These are phyloP conservation scores for Penicillium vulpinum DNA, from an alignment of 2,329 filamentous ascomycete genomes.

Conservation along the genomic window DNA sequence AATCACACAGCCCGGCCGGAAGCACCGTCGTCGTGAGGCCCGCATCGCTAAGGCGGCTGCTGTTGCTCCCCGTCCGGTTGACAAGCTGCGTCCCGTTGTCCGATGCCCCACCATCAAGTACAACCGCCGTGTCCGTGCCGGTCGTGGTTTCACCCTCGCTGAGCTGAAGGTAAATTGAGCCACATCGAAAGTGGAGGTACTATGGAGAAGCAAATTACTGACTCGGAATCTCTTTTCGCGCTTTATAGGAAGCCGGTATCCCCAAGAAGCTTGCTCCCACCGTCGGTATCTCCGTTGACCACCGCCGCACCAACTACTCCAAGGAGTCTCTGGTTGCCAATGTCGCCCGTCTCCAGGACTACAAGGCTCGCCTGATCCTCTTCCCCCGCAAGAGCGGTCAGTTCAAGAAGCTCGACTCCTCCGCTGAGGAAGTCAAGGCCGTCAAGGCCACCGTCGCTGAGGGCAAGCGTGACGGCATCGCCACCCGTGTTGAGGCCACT, in stretches of 20 bases:
- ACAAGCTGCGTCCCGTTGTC: slow-evolving; percentile 94
- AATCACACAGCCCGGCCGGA: slow-evolving; percentile 81
- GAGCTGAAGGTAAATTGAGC: slow-evolving; percentile 84
- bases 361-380: slow-evolving; percentile 93
- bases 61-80: slow-evolving; percentile 92
- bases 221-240: slow-evolving; percentile 20
- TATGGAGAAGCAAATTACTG: slow-evolving; percentile 1
- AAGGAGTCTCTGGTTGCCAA: slow-evolving; percentile 94
- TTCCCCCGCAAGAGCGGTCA: slow-evolving; percentile 95
- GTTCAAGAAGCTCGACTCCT: slow-evolving; percentile 87
- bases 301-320: slow-evolving; percentile 94
- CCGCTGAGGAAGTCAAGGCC: slow-evolving; percentile 77
- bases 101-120: slow-evolving; percentile 98
- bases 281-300: slow-evolving; percentile 95
- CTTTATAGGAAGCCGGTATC: slow-evolving; percentile 81
- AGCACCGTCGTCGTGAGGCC: slow-evolving; percentile 86
- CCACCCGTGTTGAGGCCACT: slow-evolving; percentile 55
- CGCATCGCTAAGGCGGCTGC: slow-evolving; percentile 93
- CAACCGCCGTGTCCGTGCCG: slow-evolving; percentile 95
- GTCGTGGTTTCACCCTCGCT: slow-evolving; percentile 94
- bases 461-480: slow-evolving; percentile 54
- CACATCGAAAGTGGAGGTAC: not conserved
- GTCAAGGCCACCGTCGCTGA: slow-evolving; percentile 57
- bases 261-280: slow-evolving; percentile 91
- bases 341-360: slow-evolving; percentile 96